Evolutionary conservation across 495 filamentous ascomycete species (phyloP), one percentile per base, ranked within the genome.

Genomic region (Hamigera avellanea): DNA sequence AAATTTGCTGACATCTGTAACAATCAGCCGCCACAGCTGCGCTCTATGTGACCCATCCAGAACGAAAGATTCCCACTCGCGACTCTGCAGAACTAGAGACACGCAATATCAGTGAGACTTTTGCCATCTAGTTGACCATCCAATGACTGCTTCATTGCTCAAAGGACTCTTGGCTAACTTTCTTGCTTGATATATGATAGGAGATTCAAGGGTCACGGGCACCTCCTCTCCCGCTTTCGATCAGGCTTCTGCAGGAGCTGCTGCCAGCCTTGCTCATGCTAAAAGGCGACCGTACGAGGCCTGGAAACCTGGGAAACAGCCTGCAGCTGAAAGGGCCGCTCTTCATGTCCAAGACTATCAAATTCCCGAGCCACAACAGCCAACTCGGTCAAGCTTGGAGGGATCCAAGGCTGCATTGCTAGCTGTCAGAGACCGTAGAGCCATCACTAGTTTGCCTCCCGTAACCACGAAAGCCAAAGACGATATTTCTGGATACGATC

Each of bases 401-500:
- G 79, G 80, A 21, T 71, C 79, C 7, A 84, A 81, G 42, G 86
- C 86, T 14, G 86, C 86, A 0, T 44, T 82, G 16, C 54, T 79
- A 2, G 86, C 85, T 6, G 67, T 73, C 18, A 75, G 69, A 37
- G 76, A 81, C 34, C 75, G 72, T 14, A 61, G 55, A 33, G 32
- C 43, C 16, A 25, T 45, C 5, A 29, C 43, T 1, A 40, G 26
- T 23, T 19, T 39, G 16, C 46, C 52, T 12, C n/a, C n/a, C n/a
- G n/a, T n/a, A n/a, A n/a, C n/a, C n/a, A n/a, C n/a, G n/a, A n/a
- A n/a, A n/a, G n/a, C n/a, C n/a, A n/a, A n/a, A n/a, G n/a, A n/a
- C n/a, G n/a, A n/a, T n/a, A n/a, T n/a, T n/a, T n/a, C n/a, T 23
- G 21, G 21, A 9, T 5, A 5, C 21, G 21, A 23, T 23, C 21